Conservation (phyloP, 2,329 filamentous ascomycete genomes). For the Fusarium floridanum region DNA sequence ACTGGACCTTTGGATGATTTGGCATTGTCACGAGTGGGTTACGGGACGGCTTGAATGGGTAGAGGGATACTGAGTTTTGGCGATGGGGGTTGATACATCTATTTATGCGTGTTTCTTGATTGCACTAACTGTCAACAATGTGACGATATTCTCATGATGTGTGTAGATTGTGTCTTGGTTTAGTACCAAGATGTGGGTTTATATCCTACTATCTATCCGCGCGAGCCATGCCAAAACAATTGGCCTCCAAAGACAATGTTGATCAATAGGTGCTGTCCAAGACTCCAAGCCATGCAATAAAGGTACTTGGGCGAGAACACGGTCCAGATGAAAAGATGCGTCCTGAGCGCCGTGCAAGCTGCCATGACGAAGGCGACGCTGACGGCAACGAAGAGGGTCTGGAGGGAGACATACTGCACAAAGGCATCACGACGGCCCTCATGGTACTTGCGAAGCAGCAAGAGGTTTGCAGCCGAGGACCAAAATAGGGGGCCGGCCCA, state of each 20-base stretch:
- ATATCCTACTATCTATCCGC: slow-evolving; percentile 18
- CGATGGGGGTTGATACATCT: slow-evolving; percentile 27
- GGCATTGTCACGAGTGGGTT: slow-evolving; percentile 23
- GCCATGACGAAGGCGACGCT: slow-evolving; percentile 83
- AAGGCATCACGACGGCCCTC: slow-evolving; percentile 51
- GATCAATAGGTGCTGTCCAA: slow-evolving; percentile 82
- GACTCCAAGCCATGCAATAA: slow-evolving; percentile 89
- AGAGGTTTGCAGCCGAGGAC: slow-evolving; percentile 73
- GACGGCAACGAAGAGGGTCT: slow-evolving; percentile 78
- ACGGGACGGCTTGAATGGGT: slow-evolving; percentile 18
- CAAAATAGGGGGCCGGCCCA: slow-evolving; percentile 95
- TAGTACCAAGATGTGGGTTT: neutral
- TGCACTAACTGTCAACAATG: slow-evolving; percentile 9
- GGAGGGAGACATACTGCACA: slow-evolving; percentile 67
- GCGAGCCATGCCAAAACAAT: slow-evolving; percentile 66
- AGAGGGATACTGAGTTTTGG: slow-evolving; percentile 28
- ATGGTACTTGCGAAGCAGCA: slow-evolving; percentile 62
- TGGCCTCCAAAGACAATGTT: slow-evolving; percentile 74
- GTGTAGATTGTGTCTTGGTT: slow-evolving; percentile 9
- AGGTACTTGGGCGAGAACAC: slow-evolving; percentile 98
- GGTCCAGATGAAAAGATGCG: slow-evolving; percentile 98
- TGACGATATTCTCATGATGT: neutral
- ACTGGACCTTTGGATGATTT: slow-evolving; percentile 38
- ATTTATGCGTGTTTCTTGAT: slow-evolving; percentile 24
- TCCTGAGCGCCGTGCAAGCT: slow-evolving; percentile 85